Evolutionary conservation across 169 alveolate species (phyloP).

Genomic region (Eimeria praecox): DNA sequence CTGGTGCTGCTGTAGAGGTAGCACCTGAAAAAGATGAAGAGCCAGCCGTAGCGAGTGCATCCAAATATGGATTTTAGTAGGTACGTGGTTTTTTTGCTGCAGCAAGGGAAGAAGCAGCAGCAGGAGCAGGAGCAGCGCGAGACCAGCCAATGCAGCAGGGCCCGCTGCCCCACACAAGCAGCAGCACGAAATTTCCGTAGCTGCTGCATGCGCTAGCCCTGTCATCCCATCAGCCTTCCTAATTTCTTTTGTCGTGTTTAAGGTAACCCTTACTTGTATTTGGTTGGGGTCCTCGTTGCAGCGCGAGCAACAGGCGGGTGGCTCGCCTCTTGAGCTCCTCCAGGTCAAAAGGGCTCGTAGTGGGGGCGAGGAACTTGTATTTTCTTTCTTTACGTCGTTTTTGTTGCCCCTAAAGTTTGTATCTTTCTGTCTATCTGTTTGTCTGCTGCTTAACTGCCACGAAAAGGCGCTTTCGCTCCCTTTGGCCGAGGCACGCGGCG

Average conservation of each 20-base stretch:
- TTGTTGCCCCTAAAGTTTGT: not conserved
- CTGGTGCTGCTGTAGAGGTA: constrained; percentile 30
- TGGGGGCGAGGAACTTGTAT: not conserved
- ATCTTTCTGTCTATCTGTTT: not conserved
- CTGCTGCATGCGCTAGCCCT: constrained; percentile 22
- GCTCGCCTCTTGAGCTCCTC: not conserved
- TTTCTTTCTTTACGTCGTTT: not conserved
- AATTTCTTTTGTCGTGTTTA: constrained; percentile 1
- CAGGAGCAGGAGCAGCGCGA: not conserved
- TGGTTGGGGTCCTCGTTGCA: not conserved
- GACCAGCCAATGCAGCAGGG: constrained; percentile 9
- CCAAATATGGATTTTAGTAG: not conserved
- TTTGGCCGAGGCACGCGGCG: not conserved
- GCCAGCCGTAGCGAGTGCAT: not conserved
- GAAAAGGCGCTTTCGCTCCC: not conserved
- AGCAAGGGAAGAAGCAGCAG: constrained; percentile 31
- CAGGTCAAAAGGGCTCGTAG: not conserved
- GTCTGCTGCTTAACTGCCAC: not conserved
- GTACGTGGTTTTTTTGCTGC: not conserved
- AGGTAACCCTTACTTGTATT: not conserved
- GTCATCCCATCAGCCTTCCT: not conserved
- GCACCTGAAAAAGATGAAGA: not conserved
- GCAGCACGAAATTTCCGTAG: not conserved
- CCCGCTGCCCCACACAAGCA: constrained; percentile 54
- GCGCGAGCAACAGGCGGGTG: not conserved